Evolutionary conservation across 352 stramenopile species (phyloP), one percentile per base, ranked within the genome.

Genomic region (Globisporangium lucens): DNA sequence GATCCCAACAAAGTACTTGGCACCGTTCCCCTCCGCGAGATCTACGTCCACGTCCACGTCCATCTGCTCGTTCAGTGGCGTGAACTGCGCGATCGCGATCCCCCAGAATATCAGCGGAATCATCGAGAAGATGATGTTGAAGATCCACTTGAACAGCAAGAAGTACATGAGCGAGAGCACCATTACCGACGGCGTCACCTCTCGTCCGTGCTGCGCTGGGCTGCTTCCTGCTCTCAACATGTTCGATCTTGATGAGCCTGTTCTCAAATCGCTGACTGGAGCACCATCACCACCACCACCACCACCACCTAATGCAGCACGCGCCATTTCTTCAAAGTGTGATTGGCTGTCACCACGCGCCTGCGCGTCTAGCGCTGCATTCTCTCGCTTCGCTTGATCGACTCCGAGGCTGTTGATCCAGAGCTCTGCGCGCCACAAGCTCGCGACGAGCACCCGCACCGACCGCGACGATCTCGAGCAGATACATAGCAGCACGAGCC

Each of bases 131-230:
- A 89, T 63, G 56, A 90, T 8, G 67, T 89, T 79, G 56, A 91
- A 72, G 15, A 88, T 38, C 67, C 77, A 82, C 60, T 87, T 87
- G 74, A 91, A 89, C 53, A 89, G 65, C 63, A 91, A 41, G 30
- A 91, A 91, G 66, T 91, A 91, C 17, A 90, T 52, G 29, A 89
- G 52, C 49, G 83, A 91, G 61, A 85, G 69, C 59, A 85, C 33
- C 83, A 91, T 90, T 43, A 89, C 83, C 0, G 78, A 72, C 22
- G 72, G 17, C 30, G 83, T 91, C 49, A 91, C 78, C 59, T 89
- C 81, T 13, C 72, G 72, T 1, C 74, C 74, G 1, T 51, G 70
- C 24, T 73, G 67, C 43, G 33, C 33, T 29, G 56, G 3, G 17
- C 30, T 22, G 10, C 56, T 61, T 47, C 30, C 56, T 30, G 13